Base-by-base conservation (phyloP, 371 early-diverging fungal species). In the Syncephalis plumigaleata region DNA sequence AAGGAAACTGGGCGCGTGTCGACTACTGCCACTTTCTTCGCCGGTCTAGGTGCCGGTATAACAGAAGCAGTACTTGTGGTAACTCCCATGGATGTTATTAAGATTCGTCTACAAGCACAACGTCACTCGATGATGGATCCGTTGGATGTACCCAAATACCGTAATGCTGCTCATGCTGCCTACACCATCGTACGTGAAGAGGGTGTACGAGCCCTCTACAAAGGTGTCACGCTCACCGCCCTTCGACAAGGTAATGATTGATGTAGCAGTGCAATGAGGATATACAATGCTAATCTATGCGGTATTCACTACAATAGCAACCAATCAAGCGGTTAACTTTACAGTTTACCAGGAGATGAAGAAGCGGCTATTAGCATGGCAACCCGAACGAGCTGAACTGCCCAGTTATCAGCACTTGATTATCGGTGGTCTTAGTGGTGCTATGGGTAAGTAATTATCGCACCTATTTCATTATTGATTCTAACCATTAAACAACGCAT, bases 311-410 rank as follows among this genome's bases (percentile, higher is more conserved):
- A 31, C 11, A 31, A 31, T 57, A 81, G 91, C 94, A 16, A 94
- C 91, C 49, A 96, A 96, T 71, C 97, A 96, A 66, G 97, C 95
- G 39, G 95, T 88, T 57, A 96, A 96, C 74, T 96, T 96, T 62
- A 95, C 96, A 11, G 87, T 84, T 31, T 96, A 95, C 70, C 90
- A 92, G 52, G 84, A 83, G 61, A 63, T 93, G 58, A 95, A 94
- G 64, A 77, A 71, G 36, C 53, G 54, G 11, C 69, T 68, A 5
- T 58, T 84, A 42, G 64, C 63, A 45, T 53, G 65, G 9, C 53
- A 79, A 13, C 92, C 90, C 61, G 67, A 69, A 45, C 55, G 81
- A 42, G 79, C 81, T 21, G 84, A 86, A 45, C 75, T 96, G 45
- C 95, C 96, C 22, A 75, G 85, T 46, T 95, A 87, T 62, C 95